Evolutionary conservation across 164 flowering plant species (phyloP), one percentile per base, ranked within the genome.

Genomic region (Litsea cubeba): DNA sequence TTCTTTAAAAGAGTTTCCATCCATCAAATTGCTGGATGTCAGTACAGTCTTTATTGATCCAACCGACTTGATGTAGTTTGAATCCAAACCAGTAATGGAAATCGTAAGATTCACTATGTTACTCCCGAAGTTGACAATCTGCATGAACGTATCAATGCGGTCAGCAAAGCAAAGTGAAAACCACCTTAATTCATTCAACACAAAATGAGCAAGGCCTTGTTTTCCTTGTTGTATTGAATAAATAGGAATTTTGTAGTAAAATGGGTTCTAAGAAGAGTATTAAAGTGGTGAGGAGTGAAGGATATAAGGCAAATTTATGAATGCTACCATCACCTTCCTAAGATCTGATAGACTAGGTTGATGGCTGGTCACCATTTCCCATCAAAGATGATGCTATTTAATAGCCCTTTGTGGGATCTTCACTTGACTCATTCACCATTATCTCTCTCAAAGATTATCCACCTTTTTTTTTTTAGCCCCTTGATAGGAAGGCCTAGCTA

Each of bases 91-190:
- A 49, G 71, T 73, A 6, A 93, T 65, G 12, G 83, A 78, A 15
- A 93, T 80, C 72, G 79, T 87, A 25, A 93, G 85, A 71, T 71
- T 85, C 76, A 89, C 94, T 0, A 30, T 22, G 65, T 69, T 78
- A 77, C 79, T 82, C 40, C 89, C 96, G 65, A 88, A 90, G 83
- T 93, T 95, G 71, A 91, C 98, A 80, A 87, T 72, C 99, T 95
- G 87, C 76, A 81, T 69, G 81, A 74, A 58, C 32, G 60, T 28
- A 46, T 40, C n/a, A 20, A 22, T 30, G 28, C 0, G 24, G 51
- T 11, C 46, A 49, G 14, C 40, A 30, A 64, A 60, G 60, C 17
- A 30, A 24, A 67, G 26, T 30, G 32, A 46, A 75, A 60, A 46
- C 46, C 49, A 62, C 62, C 46, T 23, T 25, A 20, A 14, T 4